Conservation (phyloP, 1,284 basidiomycete species). For the Ceratobasidium sp. region DNA sequence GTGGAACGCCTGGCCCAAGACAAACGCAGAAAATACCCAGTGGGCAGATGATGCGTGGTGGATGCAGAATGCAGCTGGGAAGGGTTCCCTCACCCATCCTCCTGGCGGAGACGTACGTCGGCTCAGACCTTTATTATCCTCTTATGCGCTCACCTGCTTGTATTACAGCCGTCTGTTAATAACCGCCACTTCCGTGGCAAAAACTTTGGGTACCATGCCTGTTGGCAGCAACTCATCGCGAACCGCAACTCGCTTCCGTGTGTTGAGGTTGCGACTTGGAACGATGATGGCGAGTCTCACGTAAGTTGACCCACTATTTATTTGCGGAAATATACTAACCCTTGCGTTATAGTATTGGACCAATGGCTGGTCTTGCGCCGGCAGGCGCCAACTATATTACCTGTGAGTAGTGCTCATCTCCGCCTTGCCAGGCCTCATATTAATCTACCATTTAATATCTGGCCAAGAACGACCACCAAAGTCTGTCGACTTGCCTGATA, state of each 20-base stretch:
- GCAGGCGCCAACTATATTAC: constrained; percentile 48
- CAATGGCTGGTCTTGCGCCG: constrained; percentile 18
- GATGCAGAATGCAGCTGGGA: constrained; percentile 56
- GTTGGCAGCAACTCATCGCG: constrained; percentile 59
- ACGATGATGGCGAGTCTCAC: constrained; percentile 43
- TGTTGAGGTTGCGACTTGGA: constrained; percentile 57
- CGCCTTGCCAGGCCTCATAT: not conserved
- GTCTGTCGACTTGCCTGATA: not conserved
- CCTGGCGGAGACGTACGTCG: constrained; percentile 49
- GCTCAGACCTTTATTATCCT: not conserved
- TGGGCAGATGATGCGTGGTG: constrained; percentile 49
- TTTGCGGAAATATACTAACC: not conserved
- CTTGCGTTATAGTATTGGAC: constrained; percentile 40
- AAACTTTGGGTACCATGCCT: constrained; percentile 58
- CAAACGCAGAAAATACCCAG: constrained; percentile 53
- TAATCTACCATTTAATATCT: not conserved
- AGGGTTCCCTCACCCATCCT: constrained; percentile 60
- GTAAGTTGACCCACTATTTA: constrained; percentile 55
- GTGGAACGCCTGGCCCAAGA: constrained; percentile 51
- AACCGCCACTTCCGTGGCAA: constrained; percentile 61
- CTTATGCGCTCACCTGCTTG: not conserved
- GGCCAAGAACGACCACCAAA: constrained; percentile 5
- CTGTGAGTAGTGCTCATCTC: constrained; percentile 49
- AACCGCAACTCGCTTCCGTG: constrained; percentile 56
- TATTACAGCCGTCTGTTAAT: constrained; percentile 51